Conservation (phyloP, 1,284 basidiomycete genomes). For the Porphyrellus sp. region DNA sequence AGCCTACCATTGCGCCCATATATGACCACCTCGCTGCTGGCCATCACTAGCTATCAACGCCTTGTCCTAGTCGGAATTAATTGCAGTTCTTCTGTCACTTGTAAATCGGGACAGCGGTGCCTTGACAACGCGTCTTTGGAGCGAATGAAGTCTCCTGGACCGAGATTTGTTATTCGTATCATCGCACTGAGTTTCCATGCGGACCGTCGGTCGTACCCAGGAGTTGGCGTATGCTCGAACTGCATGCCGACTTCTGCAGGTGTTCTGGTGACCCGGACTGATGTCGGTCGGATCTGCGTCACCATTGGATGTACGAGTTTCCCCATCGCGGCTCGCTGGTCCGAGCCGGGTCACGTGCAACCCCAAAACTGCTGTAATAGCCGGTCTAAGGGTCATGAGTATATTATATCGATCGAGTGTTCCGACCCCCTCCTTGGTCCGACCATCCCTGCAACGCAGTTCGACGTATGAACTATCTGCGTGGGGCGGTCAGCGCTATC, state of each 20-base stretch:
- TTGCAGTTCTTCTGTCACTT: not conserved
- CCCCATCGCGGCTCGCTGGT: too few relatives aligned
- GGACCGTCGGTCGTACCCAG: too few relatives aligned
- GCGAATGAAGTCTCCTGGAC: not conserved
- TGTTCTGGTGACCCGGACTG: too few relatives aligned
- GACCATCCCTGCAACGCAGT: too few relatives aligned
- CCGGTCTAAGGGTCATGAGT: slow-evolving; percentile 6
- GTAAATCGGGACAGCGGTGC: too few relatives aligned
- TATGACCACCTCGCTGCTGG: slow-evolving; percentile 34
- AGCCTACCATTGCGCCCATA: slow-evolving; percentile 28
- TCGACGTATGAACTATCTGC: slow-evolving; percentile 66
- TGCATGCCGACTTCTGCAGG: too few relatives aligned
- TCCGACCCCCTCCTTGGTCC: not conserved
- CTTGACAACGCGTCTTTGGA: not conserved
- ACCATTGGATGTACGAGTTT: too few relatives aligned
- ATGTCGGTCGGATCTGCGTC: too few relatives aligned
- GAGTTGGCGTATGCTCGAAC: too few relatives aligned
- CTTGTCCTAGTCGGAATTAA: not conserved
- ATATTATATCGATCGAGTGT: not conserved
- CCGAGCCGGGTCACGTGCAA: slow-evolving; percentile 19
- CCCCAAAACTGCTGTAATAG: slow-evolving; percentile 18
- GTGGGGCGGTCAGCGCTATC: slow-evolving; percentile 77
- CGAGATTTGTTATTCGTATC: not conserved
- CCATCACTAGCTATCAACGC: slow-evolving; percentile 28
- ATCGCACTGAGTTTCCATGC: too few relatives aligned